These are phyloP conservation scores for Tricholoma matsutake DNA, from an alignment of 768 basidiomycete species.

Conservation along the genomic window DNA sequence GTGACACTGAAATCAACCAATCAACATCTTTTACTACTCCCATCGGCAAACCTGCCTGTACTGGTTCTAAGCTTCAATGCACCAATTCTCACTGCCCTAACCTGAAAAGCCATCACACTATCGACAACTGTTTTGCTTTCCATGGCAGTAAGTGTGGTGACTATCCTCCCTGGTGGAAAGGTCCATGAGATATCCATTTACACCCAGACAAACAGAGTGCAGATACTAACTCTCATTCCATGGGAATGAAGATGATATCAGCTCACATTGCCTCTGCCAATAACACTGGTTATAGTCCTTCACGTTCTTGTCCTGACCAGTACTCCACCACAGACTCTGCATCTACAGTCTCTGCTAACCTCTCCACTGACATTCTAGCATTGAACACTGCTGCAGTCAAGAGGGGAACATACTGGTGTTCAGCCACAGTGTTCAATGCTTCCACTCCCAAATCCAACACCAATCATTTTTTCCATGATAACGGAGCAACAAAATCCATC, in stretches of 20 bases:
- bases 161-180: not conserved
- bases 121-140: not conserved
- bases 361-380: too few species aligned
- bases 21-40: too few species aligned
- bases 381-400: too few species aligned
- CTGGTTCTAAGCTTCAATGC: too few species aligned
- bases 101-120: not conserved
- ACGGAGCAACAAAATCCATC: not conserved
- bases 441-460: not conserved
- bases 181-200: not conserved
- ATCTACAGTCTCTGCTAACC: too few species aligned
- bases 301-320: too few species aligned
- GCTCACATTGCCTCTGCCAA: not conserved
- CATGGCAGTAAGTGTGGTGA: not conserved
- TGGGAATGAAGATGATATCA: not conserved
- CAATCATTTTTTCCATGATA: not conserved
- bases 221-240: not conserved
- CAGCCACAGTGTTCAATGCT: not conserved
- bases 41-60: too few species aligned
- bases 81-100: not conserved
- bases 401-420: too few species aligned
- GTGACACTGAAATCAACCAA: too few species aligned
- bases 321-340: too few species aligned
- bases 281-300: not conserved
- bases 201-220: not conserved